Base-by-base conservation (phyloP, 257 asterid species). In the Solanum acaule region DNA sequence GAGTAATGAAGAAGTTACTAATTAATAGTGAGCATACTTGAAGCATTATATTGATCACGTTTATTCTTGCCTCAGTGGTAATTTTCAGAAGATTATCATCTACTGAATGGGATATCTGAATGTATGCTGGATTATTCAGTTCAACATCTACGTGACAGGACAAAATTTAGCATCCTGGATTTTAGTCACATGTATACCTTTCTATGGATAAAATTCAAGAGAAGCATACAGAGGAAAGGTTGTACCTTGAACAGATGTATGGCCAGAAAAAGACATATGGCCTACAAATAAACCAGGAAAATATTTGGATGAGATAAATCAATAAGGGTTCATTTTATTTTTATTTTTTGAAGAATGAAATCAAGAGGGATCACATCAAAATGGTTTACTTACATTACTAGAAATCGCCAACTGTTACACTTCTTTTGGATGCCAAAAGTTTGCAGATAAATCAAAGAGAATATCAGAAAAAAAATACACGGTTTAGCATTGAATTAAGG, bases 121-220 rank as follows among this genome's bases (percentile, higher is more conserved):
- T 85, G 88, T 97, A 97, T 49, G 96, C 97, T n/a, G 96, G 92
- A 82, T 93, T 93, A 61, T 92, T 89, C 87, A 88, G 77, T 87
- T 91, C 93, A 84, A 79, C 84, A 88, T 94, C 97, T 93, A 93
- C 46, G 65, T 40, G 9, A 4, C 85, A 79, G 65, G 85, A 42
- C 10, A 13, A 79, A 44, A 42, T 8, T 78, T 27, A 78, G 37
- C 35, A 78, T 42, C 65, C 65, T 25, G 11, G 15, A 79, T 42
- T 52, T 49, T 42, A 42, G 38, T 79, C 25, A 14, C 65, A 25
- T 79, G 25, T 44, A 78, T 78, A 42, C 37, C 65, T 42, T 78
- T 40, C 63, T 40, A 14, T 8, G 18, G 85, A 79, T 79, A 44
- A 44, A 52, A 79, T 79, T 63, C 8, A 42, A 79, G 65, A 42